Base-by-base conservation (phyloP, 2,329 filamentous ascomycete genomes). In the Trichoderma gracile region DNA sequence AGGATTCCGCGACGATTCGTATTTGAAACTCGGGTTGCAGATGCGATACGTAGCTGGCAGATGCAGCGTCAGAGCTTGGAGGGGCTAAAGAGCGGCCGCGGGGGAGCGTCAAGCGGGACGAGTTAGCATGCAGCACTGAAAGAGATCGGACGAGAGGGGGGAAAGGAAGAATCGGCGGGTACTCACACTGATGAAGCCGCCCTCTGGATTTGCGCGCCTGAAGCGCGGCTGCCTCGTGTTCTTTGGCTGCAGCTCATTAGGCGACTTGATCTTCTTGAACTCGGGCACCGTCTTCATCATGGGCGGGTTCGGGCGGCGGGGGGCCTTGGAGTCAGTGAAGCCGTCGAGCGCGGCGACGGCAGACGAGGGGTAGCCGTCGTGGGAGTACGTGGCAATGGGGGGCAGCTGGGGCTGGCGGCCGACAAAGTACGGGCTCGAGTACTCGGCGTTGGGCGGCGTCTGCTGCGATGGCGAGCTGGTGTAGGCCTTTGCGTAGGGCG, bases 21-120 rank as follows among this genome's bases (percentile, higher is more conserved):
- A 99, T 80, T 99, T 97, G 84, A 99, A 99, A 72, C 86, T 89
- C 3, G 93, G 93, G 75, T 99, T 99, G 82, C 95, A 99, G 76
- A 99, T 98, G 71, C 95, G 90, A 80, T 99, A 99, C 2, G 95
- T 98, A 5, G 93, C 90, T 17, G 95, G 94, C 21, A 99, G 83
- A 72, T 98, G 93, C 46, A 91, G 90, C 1, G 95, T 99, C 67
- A 99, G 84, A 54, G 95, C 94, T 89, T 98, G 94, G 56, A 99
- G 84, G 55, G 95, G 95, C 92, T 96, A 59, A 12, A 25, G 33
- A 14, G 65, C 12, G 17, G 10, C 15, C 15, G n/a, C n/a, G 17
- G n/a, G 33, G 12, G 10, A 12, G 30, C 12, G 17, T 33, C 30
- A 38, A 38, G 33, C 33, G 33, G 12, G 33, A 38, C 33, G 33